These are phyloP conservation scores for Rhododendron ovatum DNA, from an alignment of 148 eudicot species.

Conservation along the genomic window DNA sequence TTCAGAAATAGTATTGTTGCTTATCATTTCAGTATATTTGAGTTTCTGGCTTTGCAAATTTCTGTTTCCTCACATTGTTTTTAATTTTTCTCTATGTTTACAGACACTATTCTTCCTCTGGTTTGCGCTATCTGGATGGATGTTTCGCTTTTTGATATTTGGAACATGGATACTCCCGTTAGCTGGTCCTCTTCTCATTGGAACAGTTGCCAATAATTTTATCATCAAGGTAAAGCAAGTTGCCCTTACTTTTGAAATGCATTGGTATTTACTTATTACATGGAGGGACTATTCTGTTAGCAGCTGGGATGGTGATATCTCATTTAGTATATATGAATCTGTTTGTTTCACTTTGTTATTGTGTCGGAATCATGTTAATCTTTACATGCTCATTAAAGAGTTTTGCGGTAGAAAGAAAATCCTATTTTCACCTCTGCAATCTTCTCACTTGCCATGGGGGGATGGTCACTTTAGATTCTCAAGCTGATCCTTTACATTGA, in stretches of 20 bases:
- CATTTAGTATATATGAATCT: neutral
- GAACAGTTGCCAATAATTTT: slow-evolving; percentile 69
- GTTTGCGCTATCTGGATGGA: slow-evolving; percentile 97
- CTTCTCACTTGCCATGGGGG: neutral
- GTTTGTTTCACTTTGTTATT: neutral
- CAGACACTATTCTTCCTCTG: slow-evolving; percentile 87
- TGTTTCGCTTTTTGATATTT: slow-evolving; percentile 71
- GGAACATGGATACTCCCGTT: slow-evolving; percentile 81
- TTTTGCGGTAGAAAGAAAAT: neutral
- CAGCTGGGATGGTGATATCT: neutral
- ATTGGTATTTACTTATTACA: neutral
- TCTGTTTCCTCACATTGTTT: slow-evolving; percentile 8
- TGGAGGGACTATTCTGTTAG: neutral
- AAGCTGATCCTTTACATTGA: neutral
- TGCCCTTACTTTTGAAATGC: neutral
- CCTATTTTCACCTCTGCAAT: neutral
- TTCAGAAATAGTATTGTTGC: neutral
- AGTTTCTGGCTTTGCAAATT: neutral
- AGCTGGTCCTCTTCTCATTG: slow-evolving; percentile 81
- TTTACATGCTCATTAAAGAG: neutral
- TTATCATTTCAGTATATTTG: neutral
- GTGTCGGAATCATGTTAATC: neutral
- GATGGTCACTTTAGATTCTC: neutral
- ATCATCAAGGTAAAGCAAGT: slow-evolving; percentile 62
- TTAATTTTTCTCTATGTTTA: slow-evolving; percentile 6